Conservation (phyloP, 805 yeast genomes). For the Candida sanyiensis region DNA sequence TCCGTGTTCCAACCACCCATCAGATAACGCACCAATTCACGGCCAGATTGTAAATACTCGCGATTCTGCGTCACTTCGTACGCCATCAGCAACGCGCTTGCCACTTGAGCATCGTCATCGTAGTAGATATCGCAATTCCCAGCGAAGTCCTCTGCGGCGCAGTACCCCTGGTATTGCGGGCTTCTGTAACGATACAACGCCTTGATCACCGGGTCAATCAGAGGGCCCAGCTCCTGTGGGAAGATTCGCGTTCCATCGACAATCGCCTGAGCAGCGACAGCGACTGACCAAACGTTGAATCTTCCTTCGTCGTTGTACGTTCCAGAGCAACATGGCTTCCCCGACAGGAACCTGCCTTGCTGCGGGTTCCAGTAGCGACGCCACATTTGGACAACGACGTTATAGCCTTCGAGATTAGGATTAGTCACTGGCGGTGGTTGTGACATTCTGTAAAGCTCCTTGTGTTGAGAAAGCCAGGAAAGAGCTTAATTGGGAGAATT, state of each 20-base stretch:
- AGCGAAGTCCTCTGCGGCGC: constrained; percentile 56
- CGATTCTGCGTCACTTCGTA: constrained; percentile 60
- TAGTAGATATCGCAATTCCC: constrained; percentile 62
- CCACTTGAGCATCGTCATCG: constrained; percentile 74
- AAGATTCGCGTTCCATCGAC: constrained; percentile 53
- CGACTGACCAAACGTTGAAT: constrained; percentile 63
- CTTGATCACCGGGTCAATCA: constrained; percentile 46
- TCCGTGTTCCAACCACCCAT: constrained; percentile 56
- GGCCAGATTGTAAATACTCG: constrained; percentile 47
- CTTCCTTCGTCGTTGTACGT: constrained; percentile 45
- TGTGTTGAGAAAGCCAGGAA: neutral
- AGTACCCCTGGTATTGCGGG: constrained; percentile 46
- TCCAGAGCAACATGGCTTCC: constrained; percentile 32
- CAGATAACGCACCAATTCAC: constrained; percentile 53
- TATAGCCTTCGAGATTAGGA: constrained; percentile 25
- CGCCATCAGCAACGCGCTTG: constrained; percentile 57
- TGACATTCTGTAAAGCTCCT: neutral
- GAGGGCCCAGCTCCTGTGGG: constrained; percentile 46
- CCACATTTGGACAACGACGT: constrained; percentile 20
- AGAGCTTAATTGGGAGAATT: neutral
- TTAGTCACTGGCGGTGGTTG: constrained; percentile 14
- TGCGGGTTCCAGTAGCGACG: constrained; percentile 20
- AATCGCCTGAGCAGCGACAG: constrained; percentile 60
- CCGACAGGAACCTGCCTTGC: constrained; percentile 22
- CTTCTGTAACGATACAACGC: constrained; percentile 49